Conservation (phyloP, 371 early-diverging fungal species). For the Vairimorpha apis region DNA sequence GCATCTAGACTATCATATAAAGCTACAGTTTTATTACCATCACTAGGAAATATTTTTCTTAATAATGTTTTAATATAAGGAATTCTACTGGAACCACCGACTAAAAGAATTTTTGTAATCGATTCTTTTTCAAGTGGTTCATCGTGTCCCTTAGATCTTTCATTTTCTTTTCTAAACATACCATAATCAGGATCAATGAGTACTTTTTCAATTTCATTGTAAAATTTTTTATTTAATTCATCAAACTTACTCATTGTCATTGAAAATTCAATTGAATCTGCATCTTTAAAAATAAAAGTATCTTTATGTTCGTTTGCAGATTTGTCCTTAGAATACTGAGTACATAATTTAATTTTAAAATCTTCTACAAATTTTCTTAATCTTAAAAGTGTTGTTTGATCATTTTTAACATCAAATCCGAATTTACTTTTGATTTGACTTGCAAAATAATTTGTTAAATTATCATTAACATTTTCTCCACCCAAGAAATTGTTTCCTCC, state of each 20-base stretch:
- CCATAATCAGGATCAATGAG: constrained; percentile 65
- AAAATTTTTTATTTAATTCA: constrained; percentile 82
- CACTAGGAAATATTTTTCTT: constrained; percentile 88
- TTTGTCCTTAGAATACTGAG: constrained; percentile 38
- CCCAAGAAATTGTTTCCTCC: constrained; percentile 64
- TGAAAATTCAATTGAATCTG: constrained; percentile 66
- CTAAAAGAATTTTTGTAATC: constrained; percentile 89
- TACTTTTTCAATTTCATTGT: constrained; percentile 88
- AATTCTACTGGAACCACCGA: constrained; percentile 98
- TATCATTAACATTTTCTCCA: constrained; percentile 64
- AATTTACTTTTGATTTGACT: constrained; percentile 44
- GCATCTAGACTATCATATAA: constrained; percentile 45
- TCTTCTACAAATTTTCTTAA: constrained; percentile 51
- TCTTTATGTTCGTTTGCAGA: constrained; percentile 4
- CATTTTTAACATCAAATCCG: constrained; percentile 29
- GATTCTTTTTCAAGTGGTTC: constrained; percentile 66
- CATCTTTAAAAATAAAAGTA: constrained; percentile 43
- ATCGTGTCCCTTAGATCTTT: constrained; percentile 18
- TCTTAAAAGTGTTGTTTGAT: constrained; percentile 66
- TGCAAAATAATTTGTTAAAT: constrained; percentile 56
- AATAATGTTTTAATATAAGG: constrained; percentile 95
- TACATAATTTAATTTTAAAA: constrained; percentile 42
- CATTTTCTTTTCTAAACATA: constrained; percentile 23
- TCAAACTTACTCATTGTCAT: constrained; percentile 92
- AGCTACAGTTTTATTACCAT: constrained; percentile 55